Percentiles rank a stretch among this genome's conserved stretches.
Evolutionary conservation across 2,329 filamentous ascomycete species (phyloP).

Genomic region (Fusarium compactum): DNA sequence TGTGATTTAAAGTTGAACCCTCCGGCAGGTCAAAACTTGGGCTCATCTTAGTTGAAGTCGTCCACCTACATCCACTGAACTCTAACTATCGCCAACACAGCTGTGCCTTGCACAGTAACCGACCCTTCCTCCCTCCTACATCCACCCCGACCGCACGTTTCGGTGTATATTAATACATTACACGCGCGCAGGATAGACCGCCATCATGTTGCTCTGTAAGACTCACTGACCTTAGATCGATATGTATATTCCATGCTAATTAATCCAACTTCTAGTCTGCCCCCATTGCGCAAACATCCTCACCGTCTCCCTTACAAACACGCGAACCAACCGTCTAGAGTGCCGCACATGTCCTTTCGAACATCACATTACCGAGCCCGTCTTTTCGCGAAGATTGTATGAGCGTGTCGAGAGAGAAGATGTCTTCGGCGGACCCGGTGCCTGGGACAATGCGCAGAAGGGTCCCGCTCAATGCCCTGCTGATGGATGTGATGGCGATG

Average conservation of each 20-base stretch:
- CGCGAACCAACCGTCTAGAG: constrained; percentile 83
- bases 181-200: constrained; percentile 8
- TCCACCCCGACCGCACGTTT: neutral
- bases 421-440: constrained; percentile 87
- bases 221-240: neutral
- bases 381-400: constrained; percentile 86
- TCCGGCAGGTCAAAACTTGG: neutral
- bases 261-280: constrained; percentile 69
- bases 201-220: constrained; percentile 75
- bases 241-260: constrained; percentile 29
- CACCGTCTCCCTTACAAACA: constrained; percentile 73
- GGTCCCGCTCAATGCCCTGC: constrained; percentile 84
- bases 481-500: constrained; percentile 81
- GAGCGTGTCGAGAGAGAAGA: constrained; percentile 89
- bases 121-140: neutral
- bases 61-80: neutral
- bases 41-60: neutral
- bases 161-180: neutral
- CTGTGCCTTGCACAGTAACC: neutral
- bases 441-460: constrained; percentile 94
- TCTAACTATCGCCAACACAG: neutral
- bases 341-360: constrained; percentile 97
- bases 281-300: constrained; percentile 87
- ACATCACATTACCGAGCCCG: constrained; percentile 81
- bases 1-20: neutral